Conservation (phyloP, 2,329 filamentous ascomycete species). For the Ceratocystis huliohia region DNA sequence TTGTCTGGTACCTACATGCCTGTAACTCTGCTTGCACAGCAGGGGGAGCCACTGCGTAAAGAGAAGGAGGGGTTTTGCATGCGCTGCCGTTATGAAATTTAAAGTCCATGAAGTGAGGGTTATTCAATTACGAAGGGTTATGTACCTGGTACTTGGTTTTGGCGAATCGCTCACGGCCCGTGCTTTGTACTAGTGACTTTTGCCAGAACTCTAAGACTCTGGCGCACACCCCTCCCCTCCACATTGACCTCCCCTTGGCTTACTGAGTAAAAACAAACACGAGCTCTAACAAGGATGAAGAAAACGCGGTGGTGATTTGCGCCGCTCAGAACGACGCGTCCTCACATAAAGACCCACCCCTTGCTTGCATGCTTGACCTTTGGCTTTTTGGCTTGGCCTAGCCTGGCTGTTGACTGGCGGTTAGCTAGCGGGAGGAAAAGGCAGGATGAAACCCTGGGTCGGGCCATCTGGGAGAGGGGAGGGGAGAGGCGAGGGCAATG, state of each 20-base stretch:
- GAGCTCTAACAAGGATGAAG: background rate
- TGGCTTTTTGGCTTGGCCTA: background rate
- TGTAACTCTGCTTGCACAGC: background rate
- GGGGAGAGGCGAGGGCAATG: background rate
- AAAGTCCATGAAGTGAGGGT: background rate
- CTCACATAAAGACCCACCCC: background rate
- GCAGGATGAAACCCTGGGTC: background rate
- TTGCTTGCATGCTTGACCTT: background rate
- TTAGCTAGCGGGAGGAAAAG: background rate
- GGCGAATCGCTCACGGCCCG: background rate
- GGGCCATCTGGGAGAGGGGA: background rate
- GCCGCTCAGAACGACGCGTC: background rate
- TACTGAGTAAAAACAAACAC: background rate
- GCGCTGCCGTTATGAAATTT: background rate
- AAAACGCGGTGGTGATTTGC: background rate
- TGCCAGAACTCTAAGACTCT: background rate
- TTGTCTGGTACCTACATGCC: background rate
- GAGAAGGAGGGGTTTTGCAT: too few species aligned
- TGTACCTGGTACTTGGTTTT: background rate
- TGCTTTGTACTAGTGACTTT: background rate
- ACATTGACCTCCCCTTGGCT: background rate
- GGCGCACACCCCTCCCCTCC: background rate
- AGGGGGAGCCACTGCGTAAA: too few species aligned
- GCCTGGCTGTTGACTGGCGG: background rate
- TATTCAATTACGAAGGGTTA: background rate